Evolutionary conservation across 352 stramenopile species (phyloP), one percentile per base, ranked within the genome.

Genomic region (Globisporangium middletonii): DNA sequence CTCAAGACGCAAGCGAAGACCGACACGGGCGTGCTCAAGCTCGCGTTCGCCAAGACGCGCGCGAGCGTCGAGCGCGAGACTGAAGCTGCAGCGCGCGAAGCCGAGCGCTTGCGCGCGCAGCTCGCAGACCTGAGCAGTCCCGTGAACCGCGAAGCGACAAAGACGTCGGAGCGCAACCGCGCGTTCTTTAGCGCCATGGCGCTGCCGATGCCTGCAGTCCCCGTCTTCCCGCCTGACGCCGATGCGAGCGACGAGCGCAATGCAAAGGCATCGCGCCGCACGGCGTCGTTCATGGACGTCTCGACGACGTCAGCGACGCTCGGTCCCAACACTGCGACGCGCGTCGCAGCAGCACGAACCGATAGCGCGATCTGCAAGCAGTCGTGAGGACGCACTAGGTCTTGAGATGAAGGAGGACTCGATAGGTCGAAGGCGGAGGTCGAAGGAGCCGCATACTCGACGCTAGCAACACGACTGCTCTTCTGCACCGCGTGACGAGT

Each of bases 1-100:
- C 59, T 88, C 30, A 80, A 79, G 49, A 61, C 72, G 30, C 79
- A 89, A 52, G 64, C 69, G 18, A 89, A 82, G 64, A 75, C 65
- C 11, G 77, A 86, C 50, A 62, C 62, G 12, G 64, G 61, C 16
- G 66, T 71, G 33, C 72, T 88, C 9, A 74, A 72, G 51, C 51
- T 73, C 38, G 66, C 65, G 12, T 81, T 83, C 45, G 71, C 79
- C 45, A 74, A 73, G 41, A 80, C 83, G 57, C 83, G 85, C 56
- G 62, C 61, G 11, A 55, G 52, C 1, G 56, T 81, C 4, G 45
- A 70, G 28, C 46, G 27, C 15, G 61, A 81, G 30, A 63, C 70
- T 0, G 67, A 75, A 3, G 52, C 46, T 4, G 55, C 77, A 12
- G 50, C 49, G 16, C 56, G 63, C 7, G 67, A 77, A 23, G 67